Base-by-base conservation (phyloP, 371 early-diverging fungal species). In the Lichtheimia hyalospora region DNA sequence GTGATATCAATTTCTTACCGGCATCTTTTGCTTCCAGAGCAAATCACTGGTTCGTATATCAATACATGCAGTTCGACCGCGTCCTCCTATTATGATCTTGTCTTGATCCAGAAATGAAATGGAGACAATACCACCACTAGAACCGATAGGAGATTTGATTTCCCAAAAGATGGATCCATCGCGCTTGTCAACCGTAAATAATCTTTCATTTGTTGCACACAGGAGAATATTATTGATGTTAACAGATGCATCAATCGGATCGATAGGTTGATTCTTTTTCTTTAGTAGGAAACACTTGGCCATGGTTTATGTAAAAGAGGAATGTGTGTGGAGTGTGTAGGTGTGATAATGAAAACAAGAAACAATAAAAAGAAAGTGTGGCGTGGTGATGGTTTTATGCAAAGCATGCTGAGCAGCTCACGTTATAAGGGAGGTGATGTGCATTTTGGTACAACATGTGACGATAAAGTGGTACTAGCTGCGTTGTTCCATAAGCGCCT, bases 21-120 rank as follows among this genome's bases (percentile, higher is more conserved):
- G 24, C 56, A 55, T 55, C 41, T 55, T 55, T 55, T 55, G 44
- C 16, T 21, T 55, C 56, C 56, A 55, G 41, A 55, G 15, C n/a
- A 40, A 18, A 23, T 55, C 42, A 24, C 44, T 43, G 3, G 56
- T 55, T 24, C 24, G 3, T 8, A 55, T 24, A n/a, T 55, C 56
- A 23, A 55, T 43, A 43, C 56, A 55, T 15, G 44, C 44, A 6
- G 56, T 18, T 55, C 42, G 39, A 20, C 56, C 56, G 12, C 21
- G 24, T 43, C 43, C 56, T 16, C 56, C 56, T 24, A 55, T 16
- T 2, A 55, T 23, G n/a, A 55, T 24, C 24, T 44, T 44, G 24
- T 55, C 39, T 40, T 55, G 25, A 14, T 55, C 56, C 5, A 41
- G 39, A 8, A 55, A 24, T n/a, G n/a, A 44, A n/a, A 55, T 41